These are phyloP conservation scores for Vitis cinerea DNA, from an alignment of 164 flowering plant genomes.

Conservation along the genomic window DNA sequence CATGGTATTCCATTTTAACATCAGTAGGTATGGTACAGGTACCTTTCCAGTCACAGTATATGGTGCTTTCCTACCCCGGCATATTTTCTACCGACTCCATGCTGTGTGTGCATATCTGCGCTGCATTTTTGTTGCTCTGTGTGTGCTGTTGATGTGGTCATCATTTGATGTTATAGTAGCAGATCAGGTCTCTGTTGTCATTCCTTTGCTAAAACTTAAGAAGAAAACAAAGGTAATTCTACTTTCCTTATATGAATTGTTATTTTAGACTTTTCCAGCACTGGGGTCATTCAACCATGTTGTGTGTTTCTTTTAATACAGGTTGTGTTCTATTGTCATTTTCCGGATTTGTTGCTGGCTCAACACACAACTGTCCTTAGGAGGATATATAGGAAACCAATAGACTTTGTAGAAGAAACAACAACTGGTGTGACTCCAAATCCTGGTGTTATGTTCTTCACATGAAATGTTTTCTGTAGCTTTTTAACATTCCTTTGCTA, in stretches of 20 bases:
- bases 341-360: conserved; percentile 87
- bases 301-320: conserved; percentile 18
- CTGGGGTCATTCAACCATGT: conserved; percentile 1
- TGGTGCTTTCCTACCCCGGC: conserved; percentile 91
- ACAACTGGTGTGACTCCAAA: conserved; percentile 64
- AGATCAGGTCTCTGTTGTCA: conserved; percentile 89
- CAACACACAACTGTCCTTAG: conserved; percentile 75
- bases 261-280: background rate
- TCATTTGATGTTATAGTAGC: conserved; percentile 78
- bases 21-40: conserved; percentile 40
- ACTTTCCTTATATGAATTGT: conserved; percentile 4
- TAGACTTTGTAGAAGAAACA: conserved; percentile 72
- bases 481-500: background rate
- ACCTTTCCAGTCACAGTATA: conserved; percentile 82
- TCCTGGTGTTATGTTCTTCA: background rate
- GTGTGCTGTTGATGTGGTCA: conserved; percentile 71
- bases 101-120: conserved; percentile 90
- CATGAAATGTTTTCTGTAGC: conserved; percentile 2
- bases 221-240: conserved; percentile 62
- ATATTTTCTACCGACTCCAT: conserved; percentile 85
- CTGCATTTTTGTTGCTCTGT: conserved; percentile 86
- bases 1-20: too few species aligned
- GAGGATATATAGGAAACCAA: conserved; percentile 80
- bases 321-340: conserved; percentile 97
- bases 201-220: conserved; percentile 75